Evolutionary conservation across 441 rosid genomes (phyloP).

Genomic region (Codiaeum variegatum): DNA sequence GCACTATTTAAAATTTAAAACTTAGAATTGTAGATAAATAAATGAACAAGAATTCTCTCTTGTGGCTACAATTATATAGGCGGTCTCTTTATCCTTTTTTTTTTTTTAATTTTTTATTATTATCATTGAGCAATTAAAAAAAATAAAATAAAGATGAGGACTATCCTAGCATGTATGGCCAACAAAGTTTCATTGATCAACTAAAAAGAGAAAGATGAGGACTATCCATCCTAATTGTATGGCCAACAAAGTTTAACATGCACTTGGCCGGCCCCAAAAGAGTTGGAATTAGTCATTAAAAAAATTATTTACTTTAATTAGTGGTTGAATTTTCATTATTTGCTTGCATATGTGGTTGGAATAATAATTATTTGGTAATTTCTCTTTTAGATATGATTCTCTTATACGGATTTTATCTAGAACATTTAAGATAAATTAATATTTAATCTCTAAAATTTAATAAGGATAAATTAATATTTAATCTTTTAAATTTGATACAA

Average conservation of each 20-base stretch:
- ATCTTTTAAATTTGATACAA: too few species aligned
- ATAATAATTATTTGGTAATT: neutral
- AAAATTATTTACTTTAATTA: too few species aligned
- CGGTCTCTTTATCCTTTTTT: neutral
- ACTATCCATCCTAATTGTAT: neutral
- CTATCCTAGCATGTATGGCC: neutral
- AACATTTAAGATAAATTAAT: too few species aligned
- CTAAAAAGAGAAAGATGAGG: neutral
- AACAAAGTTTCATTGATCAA: neutral
- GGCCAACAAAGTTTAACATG: too few species aligned
- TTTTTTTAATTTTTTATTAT: too few species aligned
- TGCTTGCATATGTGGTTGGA: too few species aligned
- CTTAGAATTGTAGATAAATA: neutral
- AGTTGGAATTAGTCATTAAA: too few species aligned
- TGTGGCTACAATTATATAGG: slow-evolving; percentile 17
- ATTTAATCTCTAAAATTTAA: too few species aligned
- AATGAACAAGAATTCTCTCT: neutral
- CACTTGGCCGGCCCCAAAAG: too few species aligned
- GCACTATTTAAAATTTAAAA: neutral
- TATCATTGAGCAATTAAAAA: neutral
- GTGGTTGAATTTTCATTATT: too few species aligned
- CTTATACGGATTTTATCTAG: too few species aligned
- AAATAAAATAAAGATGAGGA: neutral
- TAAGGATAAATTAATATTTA: too few species aligned
- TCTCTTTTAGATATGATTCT: neutral